phyloP scores from a whole-genome alignment of 805 yeast genomes.

The Schwanniomyces polymorphus region DNA sequence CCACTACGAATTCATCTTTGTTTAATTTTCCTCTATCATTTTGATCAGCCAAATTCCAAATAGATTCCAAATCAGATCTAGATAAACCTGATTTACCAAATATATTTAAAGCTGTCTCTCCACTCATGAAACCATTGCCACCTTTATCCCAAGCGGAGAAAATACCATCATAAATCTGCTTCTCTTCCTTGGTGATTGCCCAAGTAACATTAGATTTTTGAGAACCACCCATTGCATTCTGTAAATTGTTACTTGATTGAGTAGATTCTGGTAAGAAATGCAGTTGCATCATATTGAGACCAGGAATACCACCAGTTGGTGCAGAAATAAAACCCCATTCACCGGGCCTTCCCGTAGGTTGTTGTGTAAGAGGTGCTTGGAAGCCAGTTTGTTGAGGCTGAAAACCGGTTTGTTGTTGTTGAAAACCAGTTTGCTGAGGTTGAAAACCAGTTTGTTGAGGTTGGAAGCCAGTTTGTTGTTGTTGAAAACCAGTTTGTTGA shows the following conservation, averaged over 20 bases:
- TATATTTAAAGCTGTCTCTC: conserved; percentile 78
- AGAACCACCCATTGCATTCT: conserved; percentile 42
- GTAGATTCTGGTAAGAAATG: conserved; percentile 62
- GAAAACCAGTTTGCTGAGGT: conserved; percentile 32
- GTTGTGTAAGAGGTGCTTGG: conserved; percentile 46
- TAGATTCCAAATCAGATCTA: conserved; percentile 81
- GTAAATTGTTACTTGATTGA: conserved; percentile 36
- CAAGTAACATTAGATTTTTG: conserved; percentile 62
- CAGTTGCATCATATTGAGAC: conserved; percentile 62
- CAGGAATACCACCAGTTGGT: conserved; percentile 72
- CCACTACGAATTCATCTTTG: conserved; percentile 90
- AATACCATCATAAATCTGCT: conserved; percentile 79
- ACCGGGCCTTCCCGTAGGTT: conserved; percentile 69
- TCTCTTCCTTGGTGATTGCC: conserved; percentile 88
- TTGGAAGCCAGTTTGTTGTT: conserved; percentile 22
- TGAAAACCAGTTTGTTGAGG: conserved; percentile 18
- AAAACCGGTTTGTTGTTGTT: conserved; percentile 32
- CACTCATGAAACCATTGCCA: conserved; percentile 69
- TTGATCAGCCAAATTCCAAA: conserved; percentile 88
- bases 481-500: conserved; percentile 20
- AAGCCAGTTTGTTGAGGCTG: conserved; percentile 19
- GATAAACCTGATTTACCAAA: conserved; percentile 89
- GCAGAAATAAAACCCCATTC: conserved; percentile 76
- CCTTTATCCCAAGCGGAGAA: conserved; percentile 83
- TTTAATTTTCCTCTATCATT: conserved; percentile 81